Conservation (phyloP, 192 early-diverging fungal genomes). For the Cladochytrium replicatum region DNA sequence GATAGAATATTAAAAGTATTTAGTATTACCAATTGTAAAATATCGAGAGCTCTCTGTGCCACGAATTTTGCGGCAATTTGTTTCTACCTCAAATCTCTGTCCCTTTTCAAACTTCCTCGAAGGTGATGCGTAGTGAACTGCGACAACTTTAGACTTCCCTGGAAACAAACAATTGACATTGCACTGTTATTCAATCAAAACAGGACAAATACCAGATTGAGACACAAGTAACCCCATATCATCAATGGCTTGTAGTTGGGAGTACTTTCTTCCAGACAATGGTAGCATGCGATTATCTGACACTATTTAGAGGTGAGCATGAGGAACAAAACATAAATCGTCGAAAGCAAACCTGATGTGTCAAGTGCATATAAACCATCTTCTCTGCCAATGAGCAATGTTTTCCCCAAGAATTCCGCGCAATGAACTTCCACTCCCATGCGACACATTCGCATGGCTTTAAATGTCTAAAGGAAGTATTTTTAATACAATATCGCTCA, state of each 20-base stretch:
- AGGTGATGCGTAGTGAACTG: slow-evolving; percentile 30
- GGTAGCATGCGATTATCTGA: slow-evolving; percentile 27
- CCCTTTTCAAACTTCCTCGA: slow-evolving; percentile 25
- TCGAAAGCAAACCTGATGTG: slow-evolving; percentile 16
- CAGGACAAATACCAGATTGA: slow-evolving; percentile 24
- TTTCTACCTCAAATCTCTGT: slow-evolving; percentile 46
- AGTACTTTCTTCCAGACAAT: slow-evolving; percentile 37
- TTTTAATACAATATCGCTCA: too few relatives aligned
- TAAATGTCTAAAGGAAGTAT: slow-evolving; percentile 36
- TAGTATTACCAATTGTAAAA: slow-evolving; percentile 27
- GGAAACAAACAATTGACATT: slow-evolving; percentile 10
- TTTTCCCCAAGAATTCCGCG: slow-evolving; percentile 41
- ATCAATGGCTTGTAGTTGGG: slow-evolving; percentile 35
- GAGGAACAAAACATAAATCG: slow-evolving; percentile 1
- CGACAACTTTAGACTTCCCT: slow-evolving; percentile 42
- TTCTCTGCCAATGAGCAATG: slow-evolving; percentile 45
- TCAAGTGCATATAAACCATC: slow-evolving; percentile 46
- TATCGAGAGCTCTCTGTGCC: slow-evolving; percentile 39
- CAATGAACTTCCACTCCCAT: slow-evolving; percentile 38
- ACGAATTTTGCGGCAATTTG: slow-evolving; percentile 38
- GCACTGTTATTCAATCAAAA: slow-evolving; percentile 1
- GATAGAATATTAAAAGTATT: not conserved
- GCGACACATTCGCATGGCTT: slow-evolving; percentile 38
- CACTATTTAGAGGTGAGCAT: slow-evolving; percentile 11
- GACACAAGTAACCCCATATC: slow-evolving; percentile 42